These are phyloP conservation scores for Neonectria coccinea DNA, from an alignment of 2,329 filamentous ascomycete genomes.

Conservation along the genomic window DNA sequence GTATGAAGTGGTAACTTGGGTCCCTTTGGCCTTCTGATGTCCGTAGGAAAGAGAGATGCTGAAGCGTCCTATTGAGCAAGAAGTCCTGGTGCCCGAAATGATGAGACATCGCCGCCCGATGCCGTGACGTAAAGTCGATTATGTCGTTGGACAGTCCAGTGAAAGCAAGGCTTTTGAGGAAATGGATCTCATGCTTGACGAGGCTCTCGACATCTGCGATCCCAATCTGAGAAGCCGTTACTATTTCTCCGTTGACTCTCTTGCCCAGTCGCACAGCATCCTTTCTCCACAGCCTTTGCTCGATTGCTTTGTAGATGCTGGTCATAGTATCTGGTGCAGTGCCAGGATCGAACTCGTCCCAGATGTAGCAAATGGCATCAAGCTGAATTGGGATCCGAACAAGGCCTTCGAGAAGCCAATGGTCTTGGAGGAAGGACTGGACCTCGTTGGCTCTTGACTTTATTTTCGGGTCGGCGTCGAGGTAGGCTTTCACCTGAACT, in stretches of 20 bases:
- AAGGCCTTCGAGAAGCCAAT: conserved; percentile 48
- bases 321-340: too few relatives aligned
- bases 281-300: too few relatives aligned
- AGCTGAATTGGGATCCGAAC: too few relatives aligned
- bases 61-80: conserved; percentile 23
- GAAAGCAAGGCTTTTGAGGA: conserved; percentile 54
- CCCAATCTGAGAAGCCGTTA: too few relatives aligned
- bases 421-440: conserved; percentile 48
- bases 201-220: too few relatives aligned
- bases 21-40: conserved; percentile 38
- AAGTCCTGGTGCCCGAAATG: not conserved
- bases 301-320: too few relatives aligned
- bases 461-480: not conserved
- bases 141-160: conserved; percentile 49
- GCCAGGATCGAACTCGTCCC: too few relatives aligned
- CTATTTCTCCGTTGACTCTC: too few relatives aligned
- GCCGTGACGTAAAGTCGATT: conserved; percentile 47
- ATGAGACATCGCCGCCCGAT: conserved; percentile 9
- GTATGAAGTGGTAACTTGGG: conserved; percentile 52
- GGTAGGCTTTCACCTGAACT: conserved; percentile 47
- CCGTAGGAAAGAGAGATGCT: conserved; percentile 52
- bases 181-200: too few relatives aligned
- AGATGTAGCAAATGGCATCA: too few relatives aligned
- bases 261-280: too few relatives aligned
- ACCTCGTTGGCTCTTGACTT: conserved; percentile 36